Base-by-base conservation (phyloP, 2,329 filamentous ascomycete species). In the Ascocoryne sarcoides region DNA sequence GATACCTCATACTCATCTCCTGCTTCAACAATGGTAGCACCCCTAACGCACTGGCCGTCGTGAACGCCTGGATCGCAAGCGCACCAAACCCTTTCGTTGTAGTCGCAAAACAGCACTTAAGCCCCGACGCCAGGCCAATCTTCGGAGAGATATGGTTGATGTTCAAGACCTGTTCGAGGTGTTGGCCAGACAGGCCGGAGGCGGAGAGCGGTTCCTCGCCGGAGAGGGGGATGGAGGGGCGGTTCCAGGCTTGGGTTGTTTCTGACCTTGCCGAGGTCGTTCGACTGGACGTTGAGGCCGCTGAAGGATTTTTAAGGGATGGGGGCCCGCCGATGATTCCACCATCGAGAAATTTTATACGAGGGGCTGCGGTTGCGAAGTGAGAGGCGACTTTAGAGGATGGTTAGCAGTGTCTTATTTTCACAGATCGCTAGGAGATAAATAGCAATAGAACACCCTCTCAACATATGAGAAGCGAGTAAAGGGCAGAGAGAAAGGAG, bases 31-130 rank as follows among this genome's bases (percentile, higher is more conserved):
- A 69, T 0, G 62, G 65, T 0, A 82, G 65, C 1, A 89, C 74
- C 10, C 76, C 77, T 0, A 87, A 67, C 0, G 65, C 63, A 16
- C 71, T 65, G 0, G 84, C 84, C 0, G 83, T 84, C 3, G 79
- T 79, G 56, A 82, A 84, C 0, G 80, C 73, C 57, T 87, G 79
- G 18, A 84, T 70, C 1, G 78, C 76, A 2, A 89, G 66, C 0
- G 82, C 82, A 1, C 74, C 79, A 54, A 82, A 78, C 5, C 78
- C 78, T 59, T 82, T 82, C 14, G 67, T 67, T 40, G 76, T 60
- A 40, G 69, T 69, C 10, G 76, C 75, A 56, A 79, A 82, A 59
- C 76, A 81, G 68, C 79, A 79, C 60, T 82, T 82, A 35, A 82
- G 63, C 0, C 75, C 75, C 33, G 68, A 73, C 2, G 76, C 76